Evolutionary conservation across 202 grass and related monocot species (phyloP), one percentile per base, ranked within the genome.

Genomic region (Elaeis oleifera): DNA sequence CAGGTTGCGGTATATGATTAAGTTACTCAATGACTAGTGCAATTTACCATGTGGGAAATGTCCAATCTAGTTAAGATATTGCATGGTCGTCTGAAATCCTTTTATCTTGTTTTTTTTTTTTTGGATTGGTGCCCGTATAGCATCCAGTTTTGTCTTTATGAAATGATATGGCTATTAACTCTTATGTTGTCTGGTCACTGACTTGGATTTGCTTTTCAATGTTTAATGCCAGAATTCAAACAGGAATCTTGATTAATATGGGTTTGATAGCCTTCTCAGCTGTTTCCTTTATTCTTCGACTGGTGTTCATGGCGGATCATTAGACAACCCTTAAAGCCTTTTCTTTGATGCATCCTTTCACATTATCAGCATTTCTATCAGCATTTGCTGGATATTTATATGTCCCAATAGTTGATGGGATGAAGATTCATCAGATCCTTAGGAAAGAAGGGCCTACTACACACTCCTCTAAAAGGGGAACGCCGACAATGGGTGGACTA

Each of bases 261-360:
- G 70, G 84, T 28, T 87, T 92, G 76, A 63, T 81, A 72, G 61
- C 71, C 72, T 89, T 86, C 79, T 70, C 89, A 66, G 67, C 59
- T 20, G 61, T 76, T 18, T 78, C 86, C 69, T 81, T 78, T 97
- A 44, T 89, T 83, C 73, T 84, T 92, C 58, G 82, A 97, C 75
- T 97, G 81, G 84, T 89, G 84, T 84, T 89, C 94, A 28, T 97
- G 94, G 94, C 71, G 78, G 73, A 92, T 97, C 86, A 65, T 84
- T 70, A 92, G 88, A 74, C 77, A 89, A 64, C 94, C 94, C 44
- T 71, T 97, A 76, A 80, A 89, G 51, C 79, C 94, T 3, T 88
- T 86, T 76, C 84, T 92, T 83, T 97, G 74, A 89, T 84, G 68
- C 61, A 64, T 4, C 92, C 88, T 71, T 97, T 97, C 78, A 72